phyloP scores from a whole-genome alignment of 2,329 filamentous ascomycete species.

The Arthrobotrys pseudoclavata region DNA sequence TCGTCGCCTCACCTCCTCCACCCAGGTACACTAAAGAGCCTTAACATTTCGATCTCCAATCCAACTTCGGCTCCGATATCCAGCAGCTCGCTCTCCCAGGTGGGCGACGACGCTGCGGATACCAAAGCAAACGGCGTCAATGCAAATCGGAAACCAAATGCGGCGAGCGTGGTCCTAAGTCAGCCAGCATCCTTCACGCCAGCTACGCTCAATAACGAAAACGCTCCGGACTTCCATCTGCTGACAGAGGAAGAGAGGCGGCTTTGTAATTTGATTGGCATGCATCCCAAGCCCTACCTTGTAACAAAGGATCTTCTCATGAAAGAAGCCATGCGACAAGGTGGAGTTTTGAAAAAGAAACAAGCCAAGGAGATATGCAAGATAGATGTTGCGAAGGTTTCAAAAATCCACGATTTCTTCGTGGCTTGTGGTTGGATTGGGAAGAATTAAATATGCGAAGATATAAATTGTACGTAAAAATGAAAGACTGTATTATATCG shows the following conservation, averaged over 20 bases:
- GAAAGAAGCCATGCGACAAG: conserved; percentile 88
- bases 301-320: conserved; percentile 95
- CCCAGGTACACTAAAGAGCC: conserved; percentile 39
- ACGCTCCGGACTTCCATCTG: conserved; percentile 84
- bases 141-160: conserved; percentile 43
- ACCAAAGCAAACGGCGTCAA: conserved; percentile 4
- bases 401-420: conserved; percentile 93
- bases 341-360: conserved; percentile 92
- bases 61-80: conserved; percentile 56
- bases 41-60: conserved; percentile 56
- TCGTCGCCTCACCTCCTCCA: conserved; percentile 57
- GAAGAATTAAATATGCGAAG: conserved; percentile 73
- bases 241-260: conserved; percentile 86
- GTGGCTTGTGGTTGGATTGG: conserved; percentile 92
- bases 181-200: conserved; percentile 65
- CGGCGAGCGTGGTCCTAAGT: conserved; percentile 53
- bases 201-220: conserved; percentile 79
- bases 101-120: conserved; percentile 28
- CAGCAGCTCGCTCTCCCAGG: conserved; percentile 40
- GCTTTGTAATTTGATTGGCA: conserved; percentile 83
- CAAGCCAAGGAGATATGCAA: conserved; percentile 86
- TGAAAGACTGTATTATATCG: not conserved
- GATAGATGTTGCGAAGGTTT: conserved; percentile 86
- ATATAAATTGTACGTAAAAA: not conserved
- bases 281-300: conserved; percentile 94